A percentile compares a stretch with the other conserved stretches of the same genome.
These are phyloP conservation scores for Ceratocystiopsis minuta DNA, from an alignment of 2,329 filamentous ascomycete genomes.

Conservation along the genomic window DNA sequence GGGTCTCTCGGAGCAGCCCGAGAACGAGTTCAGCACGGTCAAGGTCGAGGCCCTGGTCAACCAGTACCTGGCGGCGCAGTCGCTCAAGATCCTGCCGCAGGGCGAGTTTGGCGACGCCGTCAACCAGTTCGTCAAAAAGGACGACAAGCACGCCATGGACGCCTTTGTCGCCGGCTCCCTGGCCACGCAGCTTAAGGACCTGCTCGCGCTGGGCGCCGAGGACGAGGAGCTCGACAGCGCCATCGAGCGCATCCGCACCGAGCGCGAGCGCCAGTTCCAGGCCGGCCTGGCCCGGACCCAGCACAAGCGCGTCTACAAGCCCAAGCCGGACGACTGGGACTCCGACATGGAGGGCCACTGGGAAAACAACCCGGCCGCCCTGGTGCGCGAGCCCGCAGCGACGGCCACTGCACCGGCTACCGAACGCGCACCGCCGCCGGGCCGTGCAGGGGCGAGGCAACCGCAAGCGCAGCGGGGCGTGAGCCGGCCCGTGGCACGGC, in stretches of 20 bases:
- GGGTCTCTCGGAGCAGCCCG: slow-evolving; percentile 22
- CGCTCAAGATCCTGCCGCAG: slow-evolving; percentile 80
- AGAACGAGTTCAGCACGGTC: slow-evolving; percentile 45
- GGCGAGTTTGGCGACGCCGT: slow-evolving; percentile 88
- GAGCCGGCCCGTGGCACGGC: slow-evolving; percentile 17
- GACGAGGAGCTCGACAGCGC: slow-evolving; percentile 56
- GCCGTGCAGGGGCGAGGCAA: no score
- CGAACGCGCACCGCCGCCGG: background rate
- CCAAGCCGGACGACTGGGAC: slow-evolving; percentile 69
- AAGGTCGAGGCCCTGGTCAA: slow-evolving; percentile 79
- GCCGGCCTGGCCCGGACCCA: slow-evolving; percentile 35
- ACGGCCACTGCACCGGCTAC: background rate
- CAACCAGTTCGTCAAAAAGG: slow-evolving; percentile 81
- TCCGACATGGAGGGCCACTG: slow-evolving; percentile 76
- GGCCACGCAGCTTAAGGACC: slow-evolving; percentile 49
- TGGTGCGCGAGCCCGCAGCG: slow-evolving; percentile 21
- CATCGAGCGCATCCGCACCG: slow-evolving; percentile 54
- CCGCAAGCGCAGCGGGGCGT: no score
- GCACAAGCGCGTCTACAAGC: slow-evolving; percentile 41
- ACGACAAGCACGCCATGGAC: slow-evolving; percentile 85
- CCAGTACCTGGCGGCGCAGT: slow-evolving; percentile 74
- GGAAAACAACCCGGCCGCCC: slow-evolving; percentile 58
- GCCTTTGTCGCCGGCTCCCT: slow-evolving; percentile 58
- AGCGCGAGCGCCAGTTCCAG: slow-evolving; percentile 53
- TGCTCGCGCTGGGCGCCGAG: slow-evolving; percentile 48